phyloP scores from a whole-genome alignment of 352 stramenopile genomes.

The Globisporangium cystogenes region DNA sequence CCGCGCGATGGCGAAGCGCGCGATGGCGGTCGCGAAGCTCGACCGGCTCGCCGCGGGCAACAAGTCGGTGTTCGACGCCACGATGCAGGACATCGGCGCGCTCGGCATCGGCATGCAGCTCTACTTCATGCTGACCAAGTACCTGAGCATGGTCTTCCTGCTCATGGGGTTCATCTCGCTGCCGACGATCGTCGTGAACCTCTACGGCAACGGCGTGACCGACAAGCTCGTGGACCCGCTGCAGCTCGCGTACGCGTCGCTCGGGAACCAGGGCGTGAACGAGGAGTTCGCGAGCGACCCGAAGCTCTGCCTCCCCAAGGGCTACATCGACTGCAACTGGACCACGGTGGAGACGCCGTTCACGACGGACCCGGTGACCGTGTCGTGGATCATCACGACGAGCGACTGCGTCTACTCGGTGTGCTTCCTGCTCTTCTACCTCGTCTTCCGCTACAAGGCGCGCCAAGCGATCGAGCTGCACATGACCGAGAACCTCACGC shows the following conservation, averaged over 20 bases:
- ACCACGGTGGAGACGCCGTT: slow-evolving; percentile 67
- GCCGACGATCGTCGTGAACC: slow-evolving; percentile 58
- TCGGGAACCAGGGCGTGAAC: slow-evolving; percentile 77
- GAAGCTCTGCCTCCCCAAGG: slow-evolving; percentile 34
- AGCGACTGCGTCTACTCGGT: slow-evolving; percentile 60
- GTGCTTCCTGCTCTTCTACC: slow-evolving; percentile 59
- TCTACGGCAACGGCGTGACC: slow-evolving; percentile 59
- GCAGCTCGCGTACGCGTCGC: slow-evolving; percentile 59
- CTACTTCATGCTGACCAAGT: slow-evolving; percentile 85
- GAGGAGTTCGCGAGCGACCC: slow-evolving; percentile 40
- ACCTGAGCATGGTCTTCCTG: slow-evolving; percentile 53
- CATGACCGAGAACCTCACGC: slow-evolving; percentile 72
- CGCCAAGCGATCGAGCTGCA: slow-evolving; percentile 51
- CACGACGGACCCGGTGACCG: slow-evolving; percentile 38
- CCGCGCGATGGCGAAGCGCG: slow-evolving; percentile 47
- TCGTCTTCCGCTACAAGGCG: slow-evolving; percentile 42
- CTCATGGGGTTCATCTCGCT: slow-evolving; percentile 66
- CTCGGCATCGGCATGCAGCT: slow-evolving; percentile 80
- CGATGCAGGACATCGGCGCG: slow-evolving; percentile 68
- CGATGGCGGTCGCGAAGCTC: slow-evolving; percentile 26
- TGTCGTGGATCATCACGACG: slow-evolving; percentile 72
- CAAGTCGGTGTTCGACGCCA: slow-evolving; percentile 55
- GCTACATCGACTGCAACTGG: slow-evolving; percentile 68
- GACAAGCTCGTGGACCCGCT: slow-evolving; percentile 63
- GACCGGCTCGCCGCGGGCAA: slow-evolving; percentile 57